Evolutionary conservation across 2,329 filamentous ascomycete species (phyloP).

Genomic region (Penicillium sp.): DNA sequence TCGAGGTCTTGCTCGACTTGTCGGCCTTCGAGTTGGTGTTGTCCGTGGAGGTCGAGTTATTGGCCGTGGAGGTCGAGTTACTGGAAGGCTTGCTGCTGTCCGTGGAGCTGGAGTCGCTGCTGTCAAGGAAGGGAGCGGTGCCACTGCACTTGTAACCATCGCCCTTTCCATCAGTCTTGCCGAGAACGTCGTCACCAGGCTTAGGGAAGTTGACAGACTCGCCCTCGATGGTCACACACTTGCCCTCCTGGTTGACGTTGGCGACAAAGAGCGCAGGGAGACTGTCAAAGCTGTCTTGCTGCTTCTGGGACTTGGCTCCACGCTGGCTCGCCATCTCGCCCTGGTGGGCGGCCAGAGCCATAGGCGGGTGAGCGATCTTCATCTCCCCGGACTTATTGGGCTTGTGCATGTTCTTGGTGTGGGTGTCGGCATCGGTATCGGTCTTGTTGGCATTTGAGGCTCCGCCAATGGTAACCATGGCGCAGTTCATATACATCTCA

Average conservation of each 20-base stretch:
- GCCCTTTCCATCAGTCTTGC: conserved; percentile 34
- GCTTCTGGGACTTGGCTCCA: neutral
- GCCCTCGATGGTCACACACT: conserved; percentile 59
- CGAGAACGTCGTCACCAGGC: conserved; percentile 58
- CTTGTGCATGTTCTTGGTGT: neutral
- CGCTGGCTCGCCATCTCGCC: conserved; percentile 2
- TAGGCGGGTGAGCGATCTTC: conserved; percentile 8
- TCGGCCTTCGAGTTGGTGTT: neutral
- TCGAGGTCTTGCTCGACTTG: conserved; percentile 18
- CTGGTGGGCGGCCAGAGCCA: neutral
- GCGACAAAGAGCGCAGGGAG: conserved; percentile 71
- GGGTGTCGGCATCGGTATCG: neutral
- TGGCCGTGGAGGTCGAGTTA: neutral
- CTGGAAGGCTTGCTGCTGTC: neutral
- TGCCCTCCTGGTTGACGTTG: conserved; percentile 58
- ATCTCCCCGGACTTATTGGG: conserved; percentile 1
- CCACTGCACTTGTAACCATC: conserved; percentile 30
- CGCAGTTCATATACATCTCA: conserved; percentile 88
- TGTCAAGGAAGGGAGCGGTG: conserved; percentile 32
- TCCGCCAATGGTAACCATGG: conserved; percentile 62
- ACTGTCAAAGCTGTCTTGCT: conserved; percentile 45
- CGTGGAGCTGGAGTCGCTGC: neutral
- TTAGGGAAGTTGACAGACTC: conserved; percentile 65
- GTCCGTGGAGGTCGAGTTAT: neutral
- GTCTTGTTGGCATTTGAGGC: conserved; percentile 1